Evolutionary conservation across 176 grass and related monocot species (phyloP), one percentile per base, ranked within the genome.

Genomic region (Bolboschoenus planiculmis): DNA sequence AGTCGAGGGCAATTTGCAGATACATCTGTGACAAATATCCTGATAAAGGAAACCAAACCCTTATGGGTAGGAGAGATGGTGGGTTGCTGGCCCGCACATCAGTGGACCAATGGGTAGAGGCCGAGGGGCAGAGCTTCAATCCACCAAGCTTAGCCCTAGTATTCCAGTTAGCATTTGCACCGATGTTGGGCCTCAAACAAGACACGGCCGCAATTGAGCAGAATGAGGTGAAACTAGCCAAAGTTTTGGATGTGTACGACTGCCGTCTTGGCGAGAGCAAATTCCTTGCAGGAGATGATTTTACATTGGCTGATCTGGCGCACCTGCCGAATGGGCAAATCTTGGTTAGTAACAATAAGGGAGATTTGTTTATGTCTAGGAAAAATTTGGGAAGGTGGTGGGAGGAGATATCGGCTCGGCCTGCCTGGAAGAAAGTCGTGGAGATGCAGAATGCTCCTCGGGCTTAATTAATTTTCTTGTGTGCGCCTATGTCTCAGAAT

Each of bases 181-280:
- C 89, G 20, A 71, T 86, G 33, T 88, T 90, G 87, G 90, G 89
- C 16, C 83, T 87, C 46, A 50, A 86, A 44, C 88, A 88, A 47
- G 95, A 98, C 74, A 83, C 88, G 37, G 81, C 85, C 0, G 59
- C 82, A 46, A 90, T 91, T 79, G 90, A 91, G 82, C 81, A 85
- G 82, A 95, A 95, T 13, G 87, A 95, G 79, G 85, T 16, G 0
- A 98, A 98, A 73, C 90, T 98, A 3, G 40, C 68, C 14, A 98
- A 95, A 85, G 92, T 98, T 84, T 92, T 98, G 23, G 92, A 91
- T 13, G 90, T 97, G 58, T 95, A 98, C 50, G 90, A 95, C 16
- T 72, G 59, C 34, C 68, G 87, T 47, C 87, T 97, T 0, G 88
- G 82, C 29, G 92, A 98, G 47, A 93, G 82, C 84, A 82, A 87